These are phyloP conservation scores for Trichoderma koningii DNA, from an alignment of 2,329 filamentous ascomycete genomes.

Conservation along the genomic window DNA sequence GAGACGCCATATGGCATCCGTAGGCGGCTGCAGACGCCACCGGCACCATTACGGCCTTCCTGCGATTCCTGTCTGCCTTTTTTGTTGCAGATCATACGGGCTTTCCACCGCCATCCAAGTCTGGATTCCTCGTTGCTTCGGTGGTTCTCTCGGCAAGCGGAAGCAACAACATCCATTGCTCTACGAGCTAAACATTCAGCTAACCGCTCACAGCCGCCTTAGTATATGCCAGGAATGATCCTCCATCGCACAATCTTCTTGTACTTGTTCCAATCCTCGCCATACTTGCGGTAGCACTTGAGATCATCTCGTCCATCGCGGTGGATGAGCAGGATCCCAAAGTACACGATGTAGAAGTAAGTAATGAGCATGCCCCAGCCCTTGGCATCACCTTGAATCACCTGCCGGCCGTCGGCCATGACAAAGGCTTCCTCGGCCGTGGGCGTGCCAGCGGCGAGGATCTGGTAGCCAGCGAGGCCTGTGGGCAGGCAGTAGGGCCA, in stretches of 20 bases:
- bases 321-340: conserved; percentile 82
- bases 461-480: conserved; percentile 77
- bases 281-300: conserved; percentile 90
- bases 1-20: conserved; percentile 24
- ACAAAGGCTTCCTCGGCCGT: conserved; percentile 55
- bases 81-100: background rate
- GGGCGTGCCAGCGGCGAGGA: conserved; percentile 59
- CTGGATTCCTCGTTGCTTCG: background rate
- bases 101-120: background rate
- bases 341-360: conserved; percentile 94
- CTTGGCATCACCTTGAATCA: conserved; percentile 70
- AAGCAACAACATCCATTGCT: background rate
- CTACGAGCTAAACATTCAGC: background rate
- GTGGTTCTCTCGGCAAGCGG: conserved; percentile 6
- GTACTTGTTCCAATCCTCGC: conserved; percentile 88
- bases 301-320: conserved; percentile 85
- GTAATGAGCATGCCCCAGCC: conserved; percentile 88
- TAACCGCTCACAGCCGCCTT: conserved; percentile 29
- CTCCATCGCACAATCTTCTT: conserved; percentile 77
- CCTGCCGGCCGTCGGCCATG: conserved; percentile 61
- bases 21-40: conserved; percentile 5
- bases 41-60: background rate
- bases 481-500: conserved; percentile 91
- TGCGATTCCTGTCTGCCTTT: background rate
- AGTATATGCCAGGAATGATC: conserved; percentile 87